These are phyloP conservation scores for Chlorociboria aeruginascens DNA, from an alignment of 495 filamentous ascomycete species.

Conservation along the genomic window DNA sequence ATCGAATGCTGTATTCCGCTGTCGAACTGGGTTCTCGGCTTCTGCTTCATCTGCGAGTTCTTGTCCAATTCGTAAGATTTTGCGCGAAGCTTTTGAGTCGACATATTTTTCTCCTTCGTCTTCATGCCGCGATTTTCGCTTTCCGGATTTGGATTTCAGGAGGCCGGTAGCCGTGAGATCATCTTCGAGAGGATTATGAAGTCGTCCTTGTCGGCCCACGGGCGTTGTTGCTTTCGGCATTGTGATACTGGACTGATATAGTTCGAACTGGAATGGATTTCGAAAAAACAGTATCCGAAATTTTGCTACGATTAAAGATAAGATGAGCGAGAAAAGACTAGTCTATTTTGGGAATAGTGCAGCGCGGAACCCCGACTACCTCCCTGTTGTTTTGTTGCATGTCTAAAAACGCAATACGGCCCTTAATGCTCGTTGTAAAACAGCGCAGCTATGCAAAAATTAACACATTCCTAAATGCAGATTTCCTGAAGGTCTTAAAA, in stretches of 20 bases:
- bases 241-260: not conserved
- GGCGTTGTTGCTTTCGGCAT: conserved; percentile 43
- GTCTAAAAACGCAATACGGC: too few relatives aligned
- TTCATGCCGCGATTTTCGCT: conserved; percentile 45
- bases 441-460: too few relatives aligned
- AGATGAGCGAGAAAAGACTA: too few relatives aligned
- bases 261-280: not conserved
- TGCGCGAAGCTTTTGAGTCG: conserved; percentile 74
- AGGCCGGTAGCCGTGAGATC: conserved; percentile 56
- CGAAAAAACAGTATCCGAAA: not conserved
- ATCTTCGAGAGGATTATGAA: conserved; percentile 64
- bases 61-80: conserved; percentile 78
- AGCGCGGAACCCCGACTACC: too few relatives aligned
- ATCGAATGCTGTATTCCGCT: conserved; percentile 46
- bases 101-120: conserved; percentile 57
- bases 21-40: conserved; percentile 28
- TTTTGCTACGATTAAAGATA: too few relatives aligned
- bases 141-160: conserved; percentile 40
- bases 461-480: too few relatives aligned
- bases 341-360: too few relatives aligned
- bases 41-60: conserved; percentile 69
- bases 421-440: too few relatives aligned
- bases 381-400: too few relatives aligned
- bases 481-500: too few relatives aligned
- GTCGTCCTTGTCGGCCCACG: conserved; percentile 26